A percentile compares a stretch with the other conserved stretches of the same genome.
Evolutionary conservation across 1,139 yeast species (phyloP).

Genomic region (Suhomyces choctaworum): DNA sequence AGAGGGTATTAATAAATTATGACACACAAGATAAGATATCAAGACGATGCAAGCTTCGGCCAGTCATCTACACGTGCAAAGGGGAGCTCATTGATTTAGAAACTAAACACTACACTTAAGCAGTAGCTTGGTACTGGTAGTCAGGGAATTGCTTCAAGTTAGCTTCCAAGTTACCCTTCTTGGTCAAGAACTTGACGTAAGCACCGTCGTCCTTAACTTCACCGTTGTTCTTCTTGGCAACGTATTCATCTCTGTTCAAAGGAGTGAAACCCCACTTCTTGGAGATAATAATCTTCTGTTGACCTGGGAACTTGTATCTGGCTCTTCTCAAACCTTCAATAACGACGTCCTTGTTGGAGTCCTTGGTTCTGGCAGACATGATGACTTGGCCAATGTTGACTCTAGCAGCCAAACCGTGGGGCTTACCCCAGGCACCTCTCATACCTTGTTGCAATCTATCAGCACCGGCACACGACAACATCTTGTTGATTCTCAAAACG

Average conservation of each 20-base stretch:
- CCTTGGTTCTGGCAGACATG: slow-evolving; percentile 98
- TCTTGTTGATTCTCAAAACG: slow-evolving; percentile 99
- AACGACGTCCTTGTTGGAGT: slow-evolving; percentile 94
- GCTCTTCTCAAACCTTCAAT: slow-evolving; percentile 99
- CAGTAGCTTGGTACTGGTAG: slow-evolving; percentile 59
- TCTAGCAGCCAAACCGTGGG: slow-evolving; percentile 99
- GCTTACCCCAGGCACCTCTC: slow-evolving; percentile 99
- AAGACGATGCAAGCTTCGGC: too few species aligned
- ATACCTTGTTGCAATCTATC: slow-evolving; percentile 99
- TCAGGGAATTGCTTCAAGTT: slow-evolving; percentile 97
- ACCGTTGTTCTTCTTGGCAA: slow-evolving; percentile 91
- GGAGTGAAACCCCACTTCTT: slow-evolving; percentile 99
- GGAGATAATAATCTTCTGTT: slow-evolving; percentile 97
- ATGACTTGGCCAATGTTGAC: slow-evolving; percentile 98
- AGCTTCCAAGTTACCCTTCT: slow-evolving; percentile 91
- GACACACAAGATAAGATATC: too few species aligned
- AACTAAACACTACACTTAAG: slow-evolving; percentile 12
- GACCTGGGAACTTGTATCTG: slow-evolving; percentile 99
- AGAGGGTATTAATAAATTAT: too few species aligned
- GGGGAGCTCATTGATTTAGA: slow-evolving; percentile 3
- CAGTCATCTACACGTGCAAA: too few species aligned
- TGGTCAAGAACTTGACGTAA: slow-evolving; percentile 96
- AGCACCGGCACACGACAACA: slow-evolving; percentile 99
- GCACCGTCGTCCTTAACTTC: slow-evolving; percentile 99
- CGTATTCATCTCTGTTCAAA: slow-evolving; percentile 96